Evolutionary conservation across 2,329 filamentous ascomycete species (phyloP), one percentile per base, ranked within the genome.

Genomic region (Paramyrothecium sp.): DNA sequence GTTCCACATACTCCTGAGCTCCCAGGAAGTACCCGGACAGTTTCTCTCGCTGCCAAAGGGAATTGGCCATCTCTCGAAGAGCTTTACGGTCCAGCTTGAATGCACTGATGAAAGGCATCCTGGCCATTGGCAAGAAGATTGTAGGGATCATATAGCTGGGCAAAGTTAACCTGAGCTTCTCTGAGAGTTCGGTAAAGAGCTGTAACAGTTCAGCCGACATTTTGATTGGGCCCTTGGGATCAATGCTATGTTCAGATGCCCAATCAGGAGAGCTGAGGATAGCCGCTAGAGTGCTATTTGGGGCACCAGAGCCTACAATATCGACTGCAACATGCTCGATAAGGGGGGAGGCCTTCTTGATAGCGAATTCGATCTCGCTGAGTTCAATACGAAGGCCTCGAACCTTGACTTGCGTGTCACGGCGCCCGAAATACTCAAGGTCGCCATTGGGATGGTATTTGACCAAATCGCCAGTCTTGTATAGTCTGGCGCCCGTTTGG

Each of bases 241-340:
- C 26, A 30, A 10, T 5, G 10, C 4, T 4, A 21, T 22, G 47
- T 19, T 22, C 13, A 50, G 23, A 12, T 22, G 23, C 13, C 20
- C 47, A 22, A 22, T 30, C 53, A 13, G 23, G 19, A 46, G 51
- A 41, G 26, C 47, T 67, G 4, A 76, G 53, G 55, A 79, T 78
- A 2, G 75, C 74, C 3, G 79, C 74, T 17, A 82, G 66, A 1
- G 71, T 17, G n/a, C 38, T 75, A 21, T 78, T 73, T 2, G 67
- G 70, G 4, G 73, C 73, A n/a, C 66, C 68, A n/a, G 75, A 74
- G 48, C 69, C 71, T 57, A 79, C 75, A 47, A 79, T 75, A 56
- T 81, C 79, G 7, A 64, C 71, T 2, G 64, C 65, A 8, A 68
- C 65, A 23, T 53, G 54, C 12, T 17, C 13, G n/a, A 51, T 26